Percentiles rank a stretch among this genome's conserved stretches.
Evolutionary conservation across 352 stramenopile species (phyloP).

Genomic region (Aphanomyces astaci): DNA sequence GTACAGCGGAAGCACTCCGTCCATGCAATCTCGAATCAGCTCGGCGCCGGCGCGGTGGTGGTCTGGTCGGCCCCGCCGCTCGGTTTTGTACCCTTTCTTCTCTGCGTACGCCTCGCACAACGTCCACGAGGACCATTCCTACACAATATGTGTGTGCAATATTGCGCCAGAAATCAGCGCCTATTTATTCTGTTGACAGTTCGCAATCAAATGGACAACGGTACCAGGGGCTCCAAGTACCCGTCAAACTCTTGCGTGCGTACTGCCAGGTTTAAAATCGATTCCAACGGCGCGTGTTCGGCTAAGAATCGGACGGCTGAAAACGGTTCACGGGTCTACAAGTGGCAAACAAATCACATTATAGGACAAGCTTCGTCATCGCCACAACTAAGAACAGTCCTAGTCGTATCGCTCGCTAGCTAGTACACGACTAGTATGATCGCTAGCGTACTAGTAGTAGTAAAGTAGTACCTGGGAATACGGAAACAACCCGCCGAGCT

Average conservation of each 20-base stretch:
- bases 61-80: slow-evolving; percentile 65
- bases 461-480: slow-evolving; percentile 50
- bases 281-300: slow-evolving; percentile 63
- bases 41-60: slow-evolving; percentile 73
- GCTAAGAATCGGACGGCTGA: slow-evolving; percentile 79
- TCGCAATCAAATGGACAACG: too few species aligned
- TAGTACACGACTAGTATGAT: too few species aligned
- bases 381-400: background rate
- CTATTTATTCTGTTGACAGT: too few species aligned
- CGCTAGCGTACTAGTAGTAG: too few species aligned
- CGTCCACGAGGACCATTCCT: slow-evolving; percentile 27
- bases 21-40: slow-evolving; percentile 71
- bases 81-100: slow-evolving; percentile 30
- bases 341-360: too few species aligned
- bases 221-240: slow-evolving; percentile 66
- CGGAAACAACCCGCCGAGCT: slow-evolving; percentile 73
- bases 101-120: slow-evolving; percentile 25
- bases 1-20: slow-evolving; percentile 73
- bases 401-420: too few species aligned
- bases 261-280: slow-evolving; percentile 60
- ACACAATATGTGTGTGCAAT: too few species aligned
- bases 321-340: slow-evolving; percentile 81
- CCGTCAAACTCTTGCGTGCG: slow-evolving; percentile 65
- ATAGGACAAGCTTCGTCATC: too few species aligned
- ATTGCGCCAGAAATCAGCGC: too few species aligned